Evolutionary conservation across 306 rosid genomes (phyloP).

Genomic region (Carpinus fangiana): DNA sequence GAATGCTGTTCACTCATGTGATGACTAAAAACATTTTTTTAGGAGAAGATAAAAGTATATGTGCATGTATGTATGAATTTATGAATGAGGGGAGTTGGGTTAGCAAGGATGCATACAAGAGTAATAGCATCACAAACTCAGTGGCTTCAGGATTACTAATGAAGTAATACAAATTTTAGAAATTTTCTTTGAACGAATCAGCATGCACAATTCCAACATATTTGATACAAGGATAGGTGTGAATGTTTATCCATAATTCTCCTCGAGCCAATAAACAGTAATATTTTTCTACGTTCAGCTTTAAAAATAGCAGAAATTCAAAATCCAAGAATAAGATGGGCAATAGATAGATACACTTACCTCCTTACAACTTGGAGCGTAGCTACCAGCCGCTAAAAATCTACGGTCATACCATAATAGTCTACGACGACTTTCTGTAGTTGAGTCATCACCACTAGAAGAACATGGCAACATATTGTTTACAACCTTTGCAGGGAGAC

Average conservation of each 20-base stretch:
- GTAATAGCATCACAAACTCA: not conserved
- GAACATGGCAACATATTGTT: slow-evolving; percentile 79
- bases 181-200: not conserved
- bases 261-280: not conserved
- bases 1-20: not conserved
- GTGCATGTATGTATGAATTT: too few species aligned
- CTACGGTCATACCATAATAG: slow-evolving; percentile 70
- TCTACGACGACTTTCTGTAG: slow-evolving; percentile 44
- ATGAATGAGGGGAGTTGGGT: not conserved
- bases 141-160: slow-evolving; percentile 1
- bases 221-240: not conserved
- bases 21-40: not conserved
- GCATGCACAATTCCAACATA: not conserved
- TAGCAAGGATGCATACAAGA: not conserved
- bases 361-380: slow-evolving; percentile 48
- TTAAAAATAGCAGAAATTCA: not conserved
- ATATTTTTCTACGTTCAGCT: not conserved
- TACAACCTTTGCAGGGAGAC: slow-evolving; percentile 56
- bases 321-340: not conserved
- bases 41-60: too few species aligned
- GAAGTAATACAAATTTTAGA: not conserved
- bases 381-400: slow-evolving; percentile 47
- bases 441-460: slow-evolving; percentile 2
- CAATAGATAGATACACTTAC: slow-evolving; percentile 35
- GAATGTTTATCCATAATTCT: not conserved